Evolutionary conservation across 495 filamentous ascomycete species (phyloP).

Genomic region (Gamarada debralockiae): DNA sequence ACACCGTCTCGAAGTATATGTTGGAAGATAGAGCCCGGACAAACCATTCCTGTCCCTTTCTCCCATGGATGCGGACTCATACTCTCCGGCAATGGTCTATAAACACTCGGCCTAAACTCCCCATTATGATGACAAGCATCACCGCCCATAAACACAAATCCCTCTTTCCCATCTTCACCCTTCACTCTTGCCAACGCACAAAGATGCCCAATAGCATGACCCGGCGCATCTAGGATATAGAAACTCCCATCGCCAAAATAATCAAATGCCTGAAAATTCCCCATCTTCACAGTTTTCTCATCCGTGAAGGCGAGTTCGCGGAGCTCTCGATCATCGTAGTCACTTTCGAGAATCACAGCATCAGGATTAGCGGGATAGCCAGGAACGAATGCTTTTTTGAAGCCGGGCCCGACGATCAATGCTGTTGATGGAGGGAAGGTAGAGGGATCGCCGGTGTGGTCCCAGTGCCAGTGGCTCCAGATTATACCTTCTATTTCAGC

Average conservation of each 20-base stretch:
- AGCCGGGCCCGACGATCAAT: slow-evolving; percentile 49
- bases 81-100: slow-evolving; percentile 34
- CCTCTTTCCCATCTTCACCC: slow-evolving; percentile 14
- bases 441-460: slow-evolving; percentile 41
- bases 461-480: slow-evolving; percentile 32
- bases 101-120: slow-evolving; percentile 36
- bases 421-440: slow-evolving; percentile 42
- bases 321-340: slow-evolving; percentile 18
- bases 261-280: slow-evolving; percentile 47
- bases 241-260: slow-evolving; percentile 54
- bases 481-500: slow-evolving; percentile 42
- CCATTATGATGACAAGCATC: slow-evolving; percentile 50
- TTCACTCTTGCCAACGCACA: slow-evolving; percentile 41
- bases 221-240: slow-evolving; percentile 47
- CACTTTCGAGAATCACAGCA: slow-evolving; percentile 31
- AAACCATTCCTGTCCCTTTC: slow-evolving; percentile 7
- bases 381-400: slow-evolving; percentile 38
- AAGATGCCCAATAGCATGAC: slow-evolving; percentile 49
- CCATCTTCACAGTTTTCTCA: slow-evolving; percentile 32
- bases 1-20: slow-evolving; percentile 23
- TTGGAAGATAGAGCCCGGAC: slow-evolving; percentile 21
- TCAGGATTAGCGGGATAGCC: slow-evolving; percentile 40
- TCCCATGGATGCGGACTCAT: slow-evolving; percentile 32
- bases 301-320: background rate
- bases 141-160: slow-evolving; percentile 48